Conservation (phyloP, 1,139 yeast genomes). For the Nematodospora anomalae region DNA sequence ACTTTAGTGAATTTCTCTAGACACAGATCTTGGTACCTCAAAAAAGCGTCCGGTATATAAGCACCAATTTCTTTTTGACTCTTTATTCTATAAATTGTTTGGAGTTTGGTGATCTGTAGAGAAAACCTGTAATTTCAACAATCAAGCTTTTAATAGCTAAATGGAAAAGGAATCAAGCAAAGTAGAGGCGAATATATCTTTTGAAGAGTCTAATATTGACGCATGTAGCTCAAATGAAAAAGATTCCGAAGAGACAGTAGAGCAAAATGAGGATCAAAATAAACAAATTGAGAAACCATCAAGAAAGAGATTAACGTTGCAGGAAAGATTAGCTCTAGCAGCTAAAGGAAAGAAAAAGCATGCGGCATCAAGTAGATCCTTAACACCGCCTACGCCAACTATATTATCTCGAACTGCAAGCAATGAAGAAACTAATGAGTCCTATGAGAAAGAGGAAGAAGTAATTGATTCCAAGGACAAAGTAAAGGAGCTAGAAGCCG, state of each 20-base stretch:
- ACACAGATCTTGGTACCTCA: no score
- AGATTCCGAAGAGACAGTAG: not conserved
- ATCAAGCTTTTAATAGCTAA: not conserved
- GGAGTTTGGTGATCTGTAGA: not conserved
- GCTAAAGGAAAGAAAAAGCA: slow-evolving; percentile 50
- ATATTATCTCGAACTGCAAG: slow-evolving; percentile 6
- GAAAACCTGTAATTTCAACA: no score
- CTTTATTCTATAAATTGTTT: no score
- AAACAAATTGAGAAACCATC: slow-evolving; percentile 3
- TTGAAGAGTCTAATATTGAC: not conserved
- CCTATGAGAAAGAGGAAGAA: slow-evolving; percentile 4
- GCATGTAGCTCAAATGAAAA: not conserved
- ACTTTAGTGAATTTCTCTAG: not conserved
- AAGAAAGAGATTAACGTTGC: slow-evolving; percentile 60
- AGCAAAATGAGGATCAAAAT: not conserved
- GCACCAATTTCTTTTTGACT: no score
- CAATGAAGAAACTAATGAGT: slow-evolving; percentile 3
- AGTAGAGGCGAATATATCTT: not conserved
- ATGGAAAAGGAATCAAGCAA: not conserved
- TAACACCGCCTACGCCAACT: slow-evolving; percentile 11
- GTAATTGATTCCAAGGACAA: not conserved
- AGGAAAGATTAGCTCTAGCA: slow-evolving; percentile 81
- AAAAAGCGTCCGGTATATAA: no score
- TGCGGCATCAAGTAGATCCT: slow-evolving; percentile 9
- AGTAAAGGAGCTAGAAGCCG: not conserved